Conservation (phyloP, 768 basidiomycete species). For the Mycena rebaudengoi region DNA sequence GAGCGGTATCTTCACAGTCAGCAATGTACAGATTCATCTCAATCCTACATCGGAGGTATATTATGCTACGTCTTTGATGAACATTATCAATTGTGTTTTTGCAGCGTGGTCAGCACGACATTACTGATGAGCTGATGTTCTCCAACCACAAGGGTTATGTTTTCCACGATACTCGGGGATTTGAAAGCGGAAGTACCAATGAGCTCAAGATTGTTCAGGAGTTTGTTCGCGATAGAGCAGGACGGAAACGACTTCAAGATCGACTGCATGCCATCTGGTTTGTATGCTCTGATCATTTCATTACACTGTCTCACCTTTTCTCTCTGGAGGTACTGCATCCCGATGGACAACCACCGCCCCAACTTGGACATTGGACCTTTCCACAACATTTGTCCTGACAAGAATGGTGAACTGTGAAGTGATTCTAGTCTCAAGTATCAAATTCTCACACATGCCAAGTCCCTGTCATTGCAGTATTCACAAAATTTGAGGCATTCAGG, state of each 20-base stretch:
- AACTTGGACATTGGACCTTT: neutral
- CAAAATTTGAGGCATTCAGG: neutral
- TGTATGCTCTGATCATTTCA: too few relatives aligned
- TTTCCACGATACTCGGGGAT: neutral
- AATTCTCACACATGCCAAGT: too few relatives aligned
- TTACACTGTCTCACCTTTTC: too few relatives aligned
- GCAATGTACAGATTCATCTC: neutral
- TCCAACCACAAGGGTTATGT: conserved; percentile 3
- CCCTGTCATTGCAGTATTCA: conserved; percentile 3
- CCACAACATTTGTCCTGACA: neutral
- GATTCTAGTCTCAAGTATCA: too few relatives aligned
- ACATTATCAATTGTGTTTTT: neutral
- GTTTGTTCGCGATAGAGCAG: neutral
- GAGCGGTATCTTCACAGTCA: neutral
- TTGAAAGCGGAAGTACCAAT: neutral
- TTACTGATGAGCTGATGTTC: conserved; percentile 1
- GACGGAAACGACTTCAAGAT: neutral
- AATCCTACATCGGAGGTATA: conserved; percentile 5
- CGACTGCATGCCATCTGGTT: conserved; percentile 5
- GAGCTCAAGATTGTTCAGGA: neutral
- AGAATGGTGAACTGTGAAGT: neutral
- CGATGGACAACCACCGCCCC: neutral
- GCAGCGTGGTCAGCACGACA: conserved; percentile 1
- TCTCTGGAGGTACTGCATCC: neutral
- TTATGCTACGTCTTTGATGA: neutral